Base-by-base conservation (phyloP, 2,329 filamentous ascomycete genomes). In the Stagonosporopsis tanaceti region DNA sequence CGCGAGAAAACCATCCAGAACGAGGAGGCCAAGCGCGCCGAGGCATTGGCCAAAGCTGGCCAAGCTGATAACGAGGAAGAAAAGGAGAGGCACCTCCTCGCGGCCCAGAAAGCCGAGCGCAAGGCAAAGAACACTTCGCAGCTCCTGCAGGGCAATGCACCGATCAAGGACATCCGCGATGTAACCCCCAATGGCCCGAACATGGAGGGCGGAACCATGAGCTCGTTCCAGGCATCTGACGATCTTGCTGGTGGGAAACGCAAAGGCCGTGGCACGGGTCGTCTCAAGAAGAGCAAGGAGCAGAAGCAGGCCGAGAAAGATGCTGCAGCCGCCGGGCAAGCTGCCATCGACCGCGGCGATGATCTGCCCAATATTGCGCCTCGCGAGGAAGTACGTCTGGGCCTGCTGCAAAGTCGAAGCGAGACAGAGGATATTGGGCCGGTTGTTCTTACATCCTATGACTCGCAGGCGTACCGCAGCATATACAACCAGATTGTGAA, bases 401-500 rank as follows among this genome's bases (percentile, higher is more conserved):
- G 81, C 71, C 73, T 76, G 9, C 64, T 74, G 52, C 74, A 74
- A 58, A 76, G 70, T 45, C 76, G 76, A 41, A 79, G 77, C 62
- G 79, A 83, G 60, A 78, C 80, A n/a, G 82, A 84, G 65, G 83
- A 85, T 60, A 55, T 74, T 2, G 71, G 69, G 4, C 70, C 82
- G 0, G 70, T 67, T 3, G 72, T 74, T 24, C 50, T 74, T 22
- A 75, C 72, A 58, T 84, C 86, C 59, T 95, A 91, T 77, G 89
- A 91, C 65, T 95, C 93, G 47, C 96, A 97, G 75, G 93, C 91
- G 17, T 99, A 96, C 80, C 93, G 96, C 71, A 93, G 96, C 76
- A 94, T 99, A 56, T 97, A 97, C 76, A 93, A 97, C 70, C 93
- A 97, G 76, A 98, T 98, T 64, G 96, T 92, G 89, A 90, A 94